Conservation (phyloP, 1,284 basidiomycete genomes). For the Tausonia pullulans region DNA sequence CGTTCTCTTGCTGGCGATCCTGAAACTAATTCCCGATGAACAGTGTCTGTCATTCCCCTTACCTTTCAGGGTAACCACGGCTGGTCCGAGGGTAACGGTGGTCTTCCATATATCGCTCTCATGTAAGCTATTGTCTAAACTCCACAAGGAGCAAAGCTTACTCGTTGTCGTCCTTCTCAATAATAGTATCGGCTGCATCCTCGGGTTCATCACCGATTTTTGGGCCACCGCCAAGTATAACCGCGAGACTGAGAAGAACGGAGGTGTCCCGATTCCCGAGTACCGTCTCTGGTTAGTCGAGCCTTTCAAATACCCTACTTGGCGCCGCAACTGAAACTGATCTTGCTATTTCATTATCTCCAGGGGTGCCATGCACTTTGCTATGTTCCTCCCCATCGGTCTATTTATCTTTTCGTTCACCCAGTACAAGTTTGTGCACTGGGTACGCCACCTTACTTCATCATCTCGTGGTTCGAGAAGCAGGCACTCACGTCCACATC, state of each 20-base stretch:
- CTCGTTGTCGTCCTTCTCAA: no score
- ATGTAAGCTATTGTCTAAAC: background rate
- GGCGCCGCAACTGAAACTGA: no score
- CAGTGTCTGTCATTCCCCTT: slow-evolving; percentile 27
- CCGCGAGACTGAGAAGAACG: slow-evolving; percentile 2
- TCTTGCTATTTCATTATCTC: no score
- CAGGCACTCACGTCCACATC: background rate
- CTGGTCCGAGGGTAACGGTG: slow-evolving; percentile 29
- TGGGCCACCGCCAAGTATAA: slow-evolving; percentile 20
- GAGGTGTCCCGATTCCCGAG: slow-evolving; percentile 13
- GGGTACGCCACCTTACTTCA: slow-evolving; percentile 7
- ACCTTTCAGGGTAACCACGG: slow-evolving; percentile 30
- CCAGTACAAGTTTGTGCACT: slow-evolving; percentile 21
- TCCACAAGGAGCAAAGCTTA: no score
- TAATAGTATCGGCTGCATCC: slow-evolving; percentile 24
- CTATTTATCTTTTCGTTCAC: slow-evolving; percentile 25
- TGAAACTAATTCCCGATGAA: no score
- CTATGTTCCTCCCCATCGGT: slow-evolving; percentile 11
- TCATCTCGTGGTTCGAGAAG: background rate
- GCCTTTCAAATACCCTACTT: no score
- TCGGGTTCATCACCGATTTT: slow-evolving; percentile 26
- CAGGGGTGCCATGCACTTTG: slow-evolving; percentile 4
- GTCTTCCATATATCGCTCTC: slow-evolving; percentile 30
- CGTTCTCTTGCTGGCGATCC: slow-evolving; percentile 17
- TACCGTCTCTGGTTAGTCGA: background rate